Evolutionary conservation across 139 green algal species (phyloP).

Genomic region (Deuterostichococcus epilithicus): DNA sequence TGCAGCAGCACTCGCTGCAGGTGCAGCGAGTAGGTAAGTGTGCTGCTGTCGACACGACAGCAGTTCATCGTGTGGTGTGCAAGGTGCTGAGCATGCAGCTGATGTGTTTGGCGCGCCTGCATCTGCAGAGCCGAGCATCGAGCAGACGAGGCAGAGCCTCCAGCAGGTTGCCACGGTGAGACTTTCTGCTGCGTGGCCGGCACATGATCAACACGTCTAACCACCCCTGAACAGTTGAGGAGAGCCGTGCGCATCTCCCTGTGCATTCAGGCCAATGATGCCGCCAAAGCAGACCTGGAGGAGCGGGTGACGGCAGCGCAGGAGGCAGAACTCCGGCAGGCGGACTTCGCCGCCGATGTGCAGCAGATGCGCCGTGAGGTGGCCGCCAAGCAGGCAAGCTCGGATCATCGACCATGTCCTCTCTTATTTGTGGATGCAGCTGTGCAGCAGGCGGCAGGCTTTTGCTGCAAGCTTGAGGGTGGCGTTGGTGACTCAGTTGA

Average conservation of each 20-base stretch:
- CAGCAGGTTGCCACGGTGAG: neutral
- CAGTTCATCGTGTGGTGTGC: too few relatives aligned
- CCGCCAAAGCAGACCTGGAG: neutral
- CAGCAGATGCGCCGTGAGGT: slow-evolving; percentile 12
- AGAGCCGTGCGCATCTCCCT: too few relatives aligned
- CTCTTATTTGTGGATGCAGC: too few relatives aligned
- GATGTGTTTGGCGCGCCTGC: too few relatives aligned
- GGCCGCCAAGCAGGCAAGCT: slow-evolving; percentile 13
- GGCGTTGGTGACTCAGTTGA: too few relatives aligned
- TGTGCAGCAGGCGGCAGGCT: neutral
- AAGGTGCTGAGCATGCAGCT: too few relatives aligned
- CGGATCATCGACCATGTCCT: too few relatives aligned
- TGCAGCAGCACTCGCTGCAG: neutral
- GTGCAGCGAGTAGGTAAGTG: neutral
- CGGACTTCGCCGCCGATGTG: slow-evolving; percentile 4
- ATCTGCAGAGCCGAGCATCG: neutral
- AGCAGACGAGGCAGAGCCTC: neutral
- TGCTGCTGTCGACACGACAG: too few relatives aligned
- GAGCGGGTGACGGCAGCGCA: neutral
- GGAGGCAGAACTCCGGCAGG: neutral
- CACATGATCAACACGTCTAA: too few relatives aligned
- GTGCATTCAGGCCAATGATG: neutral
- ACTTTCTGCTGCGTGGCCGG: too few relatives aligned
- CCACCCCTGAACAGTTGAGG: too few relatives aligned
- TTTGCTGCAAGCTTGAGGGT: neutral